These are phyloP conservation scores for Sporothrix dimorphospora DNA, from an alignment of 2,329 filamentous ascomycete genomes.

Conservation along the genomic window DNA sequence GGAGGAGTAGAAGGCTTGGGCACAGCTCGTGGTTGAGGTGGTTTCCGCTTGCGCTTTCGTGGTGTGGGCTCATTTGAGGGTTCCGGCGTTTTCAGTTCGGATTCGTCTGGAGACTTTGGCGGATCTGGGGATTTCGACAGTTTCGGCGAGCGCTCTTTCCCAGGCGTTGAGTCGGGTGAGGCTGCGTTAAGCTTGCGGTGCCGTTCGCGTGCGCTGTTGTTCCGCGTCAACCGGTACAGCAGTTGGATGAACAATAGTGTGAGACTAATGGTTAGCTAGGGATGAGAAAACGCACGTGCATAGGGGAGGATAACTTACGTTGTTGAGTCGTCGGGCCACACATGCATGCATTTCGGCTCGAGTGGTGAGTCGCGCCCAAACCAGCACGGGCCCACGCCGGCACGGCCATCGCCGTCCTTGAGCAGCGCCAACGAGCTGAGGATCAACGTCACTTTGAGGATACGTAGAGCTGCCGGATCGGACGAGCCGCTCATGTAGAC, in stretches of 20 bases:
- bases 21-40: neutral
- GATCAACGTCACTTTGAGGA: conserved; percentile 30
- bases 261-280: conserved; percentile 12
- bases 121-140: neutral
- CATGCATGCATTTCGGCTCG: conserved; percentile 17
- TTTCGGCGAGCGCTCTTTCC: neutral
- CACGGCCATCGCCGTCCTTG: neutral
- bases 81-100: neutral
- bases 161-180: neutral
- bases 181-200: conserved; percentile 9
- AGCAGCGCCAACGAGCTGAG: conserved; percentile 27
- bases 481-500: conserved; percentile 25
- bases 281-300: neutral
- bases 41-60: neutral
- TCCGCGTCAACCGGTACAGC: conserved; percentile 31
- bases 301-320: neutral
- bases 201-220: conserved; percentile 19
- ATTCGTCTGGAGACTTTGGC: neutral
- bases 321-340: conserved; percentile 34
- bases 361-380: conserved; percentile 19
- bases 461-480: conserved; percentile 29
- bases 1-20: neutral
- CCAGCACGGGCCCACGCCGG: conserved; percentile 30
- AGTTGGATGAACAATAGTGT: conserved; percentile 31
- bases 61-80: neutral